These are phyloP conservation scores for Claviceps sp. DNA, from an alignment of 2,329 filamentous ascomycete genomes.

Conservation along the genomic window DNA sequence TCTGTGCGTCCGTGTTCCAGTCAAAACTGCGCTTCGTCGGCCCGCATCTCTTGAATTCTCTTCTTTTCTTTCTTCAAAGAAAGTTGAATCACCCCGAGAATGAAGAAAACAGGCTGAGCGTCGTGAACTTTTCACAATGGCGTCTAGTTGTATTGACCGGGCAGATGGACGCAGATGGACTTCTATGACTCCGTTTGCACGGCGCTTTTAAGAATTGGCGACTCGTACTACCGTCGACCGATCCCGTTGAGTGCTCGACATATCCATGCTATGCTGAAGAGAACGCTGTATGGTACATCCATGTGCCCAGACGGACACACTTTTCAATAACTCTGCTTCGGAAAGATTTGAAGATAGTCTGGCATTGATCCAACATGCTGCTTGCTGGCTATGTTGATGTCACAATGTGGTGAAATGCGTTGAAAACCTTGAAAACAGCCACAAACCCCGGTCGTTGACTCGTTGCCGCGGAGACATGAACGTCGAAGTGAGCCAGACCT, in stretches of 20 bases:
- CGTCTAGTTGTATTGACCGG: slow-evolving; percentile 45
- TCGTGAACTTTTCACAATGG: slow-evolving; percentile 24
- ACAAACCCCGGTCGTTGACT: too few relatives aligned
- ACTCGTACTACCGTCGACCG: slow-evolving; percentile 41
- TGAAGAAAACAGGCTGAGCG: slow-evolving; percentile 42
- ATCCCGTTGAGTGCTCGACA: slow-evolving; percentile 54
- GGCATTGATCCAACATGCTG: too few relatives aligned
- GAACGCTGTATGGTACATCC: background rate
- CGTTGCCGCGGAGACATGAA: too few relatives aligned
- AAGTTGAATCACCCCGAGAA: slow-evolving; percentile 44
- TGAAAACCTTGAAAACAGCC: too few relatives aligned
- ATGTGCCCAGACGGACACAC: too few relatives aligned
- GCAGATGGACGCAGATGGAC: slow-evolving; percentile 33
- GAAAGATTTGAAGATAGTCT: too few relatives aligned
- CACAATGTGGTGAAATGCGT: too few relatives aligned
- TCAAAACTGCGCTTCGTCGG: background rate
- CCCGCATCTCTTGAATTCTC: background rate
- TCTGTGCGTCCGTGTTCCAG: slow-evolving; percentile 14
- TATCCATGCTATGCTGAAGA: slow-evolving; percentile 11
- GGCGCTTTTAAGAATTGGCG: slow-evolving; percentile 53
- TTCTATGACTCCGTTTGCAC: slow-evolving; percentile 18
- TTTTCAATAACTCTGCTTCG: too few relatives aligned
- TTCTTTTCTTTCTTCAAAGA: slow-evolving; percentile 28
- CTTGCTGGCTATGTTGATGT: too few relatives aligned
- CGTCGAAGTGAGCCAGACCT: too few relatives aligned